Evolutionary conservation across 257 asterid genomes (phyloP), one percentile per base, ranked within the genome.

Genomic region (Solanum medicagineum): DNA sequence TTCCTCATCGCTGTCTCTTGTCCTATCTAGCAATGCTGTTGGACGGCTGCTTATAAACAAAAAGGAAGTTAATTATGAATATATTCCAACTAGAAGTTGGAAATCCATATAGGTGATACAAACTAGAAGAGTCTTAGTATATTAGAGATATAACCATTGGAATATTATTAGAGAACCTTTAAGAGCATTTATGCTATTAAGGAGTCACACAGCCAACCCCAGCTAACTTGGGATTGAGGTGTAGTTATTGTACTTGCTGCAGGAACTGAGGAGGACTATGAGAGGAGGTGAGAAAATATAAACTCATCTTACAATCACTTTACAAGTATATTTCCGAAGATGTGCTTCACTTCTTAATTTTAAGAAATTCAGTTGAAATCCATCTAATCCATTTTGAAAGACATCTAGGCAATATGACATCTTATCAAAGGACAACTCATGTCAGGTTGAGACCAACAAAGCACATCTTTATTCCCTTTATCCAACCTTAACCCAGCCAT

Each of bases 1-100:
- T 75, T 94, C 99, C 89, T 93, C 99, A 22, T 95, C 99, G 80
- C 96, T 94, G 84, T 95, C 99, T 91, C 97, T 93, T 84, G 91
- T 89, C 90, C 96, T 91, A 87, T 94, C 98, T 42, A 91, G 96
- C 77, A 94, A 87, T 85, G 98, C 95, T 89, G 97, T 92, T 83
- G 99, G 99, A 36, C 99, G 98, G 88, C 99, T 95, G 94, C 62
- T 51, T 53, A 26, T 26, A 53, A 22, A 79, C 57, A 79, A 53
- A 53, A 53, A 15, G 45, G 42, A 79, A 79, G 66, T 51, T 70
- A 3, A 40, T 70, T 70, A 70, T 19, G 53, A 70, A 40, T 40
- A 32, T 70, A 40, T 40, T 70, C 54, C 16, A 40, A 60, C 32
- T n/a, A 60, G 68, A 9, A n/a, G 68, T n/a, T 19, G 32, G 20